Evolutionary conservation across 192 early-diverging fungal species (phyloP), one percentile per base, ranked within the genome.

Genomic region (Backusella sp.): DNA sequence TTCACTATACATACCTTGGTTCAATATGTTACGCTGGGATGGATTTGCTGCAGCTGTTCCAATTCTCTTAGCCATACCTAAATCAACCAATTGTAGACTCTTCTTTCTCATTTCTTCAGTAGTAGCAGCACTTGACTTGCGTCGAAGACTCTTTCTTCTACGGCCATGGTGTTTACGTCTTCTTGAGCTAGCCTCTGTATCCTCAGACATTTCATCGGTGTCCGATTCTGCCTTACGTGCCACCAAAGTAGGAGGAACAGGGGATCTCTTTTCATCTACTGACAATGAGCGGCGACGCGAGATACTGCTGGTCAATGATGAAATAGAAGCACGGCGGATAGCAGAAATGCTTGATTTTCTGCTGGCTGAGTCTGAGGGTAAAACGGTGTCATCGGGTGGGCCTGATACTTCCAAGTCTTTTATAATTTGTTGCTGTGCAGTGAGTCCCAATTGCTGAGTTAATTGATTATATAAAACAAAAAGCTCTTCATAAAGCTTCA

Each of bases 311-410:
- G n/a, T 59, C 11, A 70, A 23, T 21, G 69, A 70, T 17, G n/a
- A 39, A 23, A 70, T 39, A 12, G 69, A 70, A 12, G 69, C 41
- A 46, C 69, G 69, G 9, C 69, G 69, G 15, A 70, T 70, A 11
- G 41, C 26, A 23, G 69, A 70, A 14, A 70, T 17, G 17, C 69
- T 70, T 23, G 69, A 39, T 32, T 70, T 70, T 32, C 69, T 41
- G 6, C 37, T 46, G 41, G 69, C 23, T 4, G 69, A 46, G 2
- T 59, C 53, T 17, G 37, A 26, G 26, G 14, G 19, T 23, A 23
- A 23, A 41, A 70, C 5, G 1, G 14, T 8, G 21, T 28, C 56
- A 23, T 73, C 42, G 12, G 2, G 3, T 15, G 41, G 14, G 1
- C 26, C 37, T 12, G 39, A 26, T 28, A 67, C 4, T 67, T 67